Conservation (phyloP, 2,329 filamentous ascomycete genomes). For the Aspergillus melleus region DNA sequence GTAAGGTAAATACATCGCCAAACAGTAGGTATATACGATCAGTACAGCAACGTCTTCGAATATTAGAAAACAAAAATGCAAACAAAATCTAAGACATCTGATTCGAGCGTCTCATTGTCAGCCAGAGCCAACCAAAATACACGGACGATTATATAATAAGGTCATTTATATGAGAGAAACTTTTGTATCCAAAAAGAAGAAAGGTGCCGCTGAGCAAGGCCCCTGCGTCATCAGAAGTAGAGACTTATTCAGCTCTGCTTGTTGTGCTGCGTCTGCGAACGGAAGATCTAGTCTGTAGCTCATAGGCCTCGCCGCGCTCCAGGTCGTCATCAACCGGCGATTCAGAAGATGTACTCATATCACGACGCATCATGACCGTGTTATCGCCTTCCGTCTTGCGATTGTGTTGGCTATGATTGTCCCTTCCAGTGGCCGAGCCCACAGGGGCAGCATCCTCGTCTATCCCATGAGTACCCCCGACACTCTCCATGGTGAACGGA, state of each 20-base stretch:
- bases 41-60: too few species aligned
- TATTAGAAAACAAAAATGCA: neutral
- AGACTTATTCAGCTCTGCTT: slow-evolving; percentile 14
- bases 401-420: neutral
- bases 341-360: slow-evolving; percentile 22
- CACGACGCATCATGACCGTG: slow-evolving; percentile 20
- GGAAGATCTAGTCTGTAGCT: slow-evolving; percentile 30
- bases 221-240: neutral
- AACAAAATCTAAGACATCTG: neutral
- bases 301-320: slow-evolving; percentile 44
- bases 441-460: slow-evolving; percentile 20
- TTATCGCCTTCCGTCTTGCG: slow-evolving; percentile 8
- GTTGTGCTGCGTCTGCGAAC: slow-evolving; percentile 31
- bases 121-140: neutral
- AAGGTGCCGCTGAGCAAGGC: neutral
- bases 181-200: neutral
- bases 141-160: neutral
- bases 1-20: too few species aligned
- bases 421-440: too few species aligned
- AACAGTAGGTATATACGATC: too few species aligned
- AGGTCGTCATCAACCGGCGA: slow-evolving; percentile 39
- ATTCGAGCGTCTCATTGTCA: neutral
- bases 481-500: slow-evolving; percentile 73
- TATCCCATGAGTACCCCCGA: slow-evolving; percentile 62
- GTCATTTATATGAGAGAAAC: neutral